Base-by-base conservation (phyloP, 148 eudicot genomes). In the Cornus florida region DNA sequence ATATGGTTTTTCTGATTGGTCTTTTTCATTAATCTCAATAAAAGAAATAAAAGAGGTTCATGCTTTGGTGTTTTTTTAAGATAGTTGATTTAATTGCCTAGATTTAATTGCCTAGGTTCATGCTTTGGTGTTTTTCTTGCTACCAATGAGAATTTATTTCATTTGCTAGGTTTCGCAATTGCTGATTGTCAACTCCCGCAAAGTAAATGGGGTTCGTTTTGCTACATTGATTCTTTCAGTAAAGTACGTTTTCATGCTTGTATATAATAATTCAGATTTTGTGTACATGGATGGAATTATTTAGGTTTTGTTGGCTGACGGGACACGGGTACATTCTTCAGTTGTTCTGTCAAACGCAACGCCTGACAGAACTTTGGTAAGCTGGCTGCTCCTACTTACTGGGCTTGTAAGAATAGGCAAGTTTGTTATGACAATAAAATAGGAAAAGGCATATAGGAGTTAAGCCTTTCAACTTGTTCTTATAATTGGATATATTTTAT, bases 271-370 rank as follows among this genome's bases (percentile, higher is more conserved):
- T 72, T 70, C 66, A 60, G 24, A 74, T 67, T 59, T 46, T 71
- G 69, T 43, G 23, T 20, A 46, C 50, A 43, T 64, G 53, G 35
- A 33, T 71, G 76, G 39, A 81, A 53, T 70, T 62, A 71, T 71
- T 39, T 83, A 95, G 99, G 97, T 93, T 70, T 74, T 92, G 81
- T 79, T 96, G 86, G 93, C 97, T 71, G 97, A 96, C 85, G 98
- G 97, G 72, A 89, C 93, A 74, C 69, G 80, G 65, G 79, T 96
- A 79, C 87, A 79, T 67, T 92, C 98, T 76, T 91, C 97, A 70
- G 89, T 87, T 83, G 95, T 96, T 60, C 84, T 96, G 69, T 96
- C 99, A 75, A 96, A 96, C 86, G 97, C 99, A 14, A 96, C 98
- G 32, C 93, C 98, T 67, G 88, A 92, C 81, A 96, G 57, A 82